Evolutionary conservation across 345 rosid genomes (phyloP), one percentile per base, ranked within the genome.

Genomic region (Ailanthus altissimus): DNA sequence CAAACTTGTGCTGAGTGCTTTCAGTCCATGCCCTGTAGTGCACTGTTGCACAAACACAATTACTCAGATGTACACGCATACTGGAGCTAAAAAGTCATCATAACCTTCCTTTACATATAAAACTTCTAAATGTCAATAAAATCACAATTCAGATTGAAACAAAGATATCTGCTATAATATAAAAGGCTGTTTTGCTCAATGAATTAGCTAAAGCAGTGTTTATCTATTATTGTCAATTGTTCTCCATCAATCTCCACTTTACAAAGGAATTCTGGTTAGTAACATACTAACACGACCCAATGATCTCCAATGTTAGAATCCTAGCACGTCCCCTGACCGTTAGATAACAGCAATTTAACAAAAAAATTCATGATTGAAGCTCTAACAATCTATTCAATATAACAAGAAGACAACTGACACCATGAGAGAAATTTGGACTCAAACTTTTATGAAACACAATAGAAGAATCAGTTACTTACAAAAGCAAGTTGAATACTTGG

Each of bases 401-500:
- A 42, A 28, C 15, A 28, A 12, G 15, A 67, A 8, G 60, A 49
- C 26, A 50, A 20, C 58, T 14, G 21, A 26, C 21, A 3, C 43
- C 43, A 13, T 50, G 43, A 16, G 1, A 69, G 6, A 53, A 32
- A 70, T 51, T n/a, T 4, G 25, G 28, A 47, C 23, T 46, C 15
- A 32, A 0, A 18, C 51, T 53, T 15, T 70, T 46, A 32, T 70
- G 4, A 46, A 70, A 36, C 16, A 8, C 53, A 13, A 50, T 36
- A 62, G 51, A 58, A 36, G 5, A 38, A 49, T 70, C 26, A 78
- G 40, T 32, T 59, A 84, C 94, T 92, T 82, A 94, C 97, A 83
- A 81, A 95, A 95, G 87, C 97, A 95, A 13, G 99, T 92, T 1
- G 99, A 84, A 79, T 95, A 93, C 81, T 93, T 93, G 72, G 98